phyloP scores from a whole-genome alignment of 768 basidiomycete genomes.

The Mycena alexandri region DNA sequence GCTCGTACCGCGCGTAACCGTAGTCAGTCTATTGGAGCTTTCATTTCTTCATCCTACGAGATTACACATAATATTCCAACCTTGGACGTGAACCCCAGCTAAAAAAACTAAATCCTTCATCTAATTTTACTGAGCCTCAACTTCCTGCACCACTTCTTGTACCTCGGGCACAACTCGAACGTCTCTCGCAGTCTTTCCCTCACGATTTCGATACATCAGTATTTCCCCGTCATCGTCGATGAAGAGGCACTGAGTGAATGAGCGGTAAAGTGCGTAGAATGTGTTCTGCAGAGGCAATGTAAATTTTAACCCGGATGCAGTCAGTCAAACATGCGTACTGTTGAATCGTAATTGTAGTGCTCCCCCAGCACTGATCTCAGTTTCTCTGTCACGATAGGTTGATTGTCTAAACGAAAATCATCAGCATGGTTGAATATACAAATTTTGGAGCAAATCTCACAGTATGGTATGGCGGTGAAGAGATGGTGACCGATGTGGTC shows the following conservation, averaged over 20 bases:
- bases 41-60: no score
- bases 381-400: slow-evolving; percentile 66
- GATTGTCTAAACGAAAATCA: slow-evolving; percentile 58
- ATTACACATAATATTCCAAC: no score
- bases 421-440: neutral
- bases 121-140: no score
- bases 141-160: no score
- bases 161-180: no score
- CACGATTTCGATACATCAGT: no score
- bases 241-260: slow-evolving; percentile 51
- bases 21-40: no score
- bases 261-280: slow-evolving; percentile 70
- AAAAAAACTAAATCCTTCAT: no score
- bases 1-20: no score
- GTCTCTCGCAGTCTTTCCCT: no score
- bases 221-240: no score
- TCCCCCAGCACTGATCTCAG: slow-evolving; percentile 68
- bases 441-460: slow-evolving; percentile 39
- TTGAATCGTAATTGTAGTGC: slow-evolving; percentile 73
- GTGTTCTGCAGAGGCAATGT: neutral
- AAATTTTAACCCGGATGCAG: neutral
- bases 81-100: no score
- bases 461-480: slow-evolving; percentile 70
- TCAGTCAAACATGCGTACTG: slow-evolving; percentile 50
- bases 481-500: slow-evolving; percentile 65